phyloP scores from a whole-genome alignment of 768 basidiomycete species.

The Trametes cubensis region DNA sequence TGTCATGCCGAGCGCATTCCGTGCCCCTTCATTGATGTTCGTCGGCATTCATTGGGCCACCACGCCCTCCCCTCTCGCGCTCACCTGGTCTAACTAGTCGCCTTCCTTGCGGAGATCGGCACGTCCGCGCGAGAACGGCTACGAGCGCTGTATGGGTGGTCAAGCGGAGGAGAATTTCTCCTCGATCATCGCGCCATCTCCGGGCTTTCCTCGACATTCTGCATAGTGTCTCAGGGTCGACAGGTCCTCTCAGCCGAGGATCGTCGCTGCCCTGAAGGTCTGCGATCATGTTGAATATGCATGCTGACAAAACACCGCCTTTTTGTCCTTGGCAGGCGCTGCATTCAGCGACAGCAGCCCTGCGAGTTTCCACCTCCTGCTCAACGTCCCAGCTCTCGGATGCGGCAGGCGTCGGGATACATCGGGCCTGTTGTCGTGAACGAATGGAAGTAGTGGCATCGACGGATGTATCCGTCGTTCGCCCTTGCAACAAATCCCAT shows the following conservation, averaged over 20 bases:
- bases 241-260: too few relatives aligned
- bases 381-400: not conserved
- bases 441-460: conserved; percentile 1
- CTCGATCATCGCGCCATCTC: not conserved
- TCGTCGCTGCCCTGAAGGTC: too few relatives aligned
- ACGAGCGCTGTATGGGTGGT: too few relatives aligned
- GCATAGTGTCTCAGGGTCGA: too few relatives aligned
- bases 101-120: not conserved
- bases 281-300: too few relatives aligned
- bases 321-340: conserved; percentile 1
- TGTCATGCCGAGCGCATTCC: not conserved
- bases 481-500: not conserved
- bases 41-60: too few relatives aligned
- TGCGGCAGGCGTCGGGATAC: conserved; percentile 1
- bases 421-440: conserved; percentile 4
- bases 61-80: not conserved
- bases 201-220: not conserved
- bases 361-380: conserved; percentile 11
- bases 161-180: not conserved
- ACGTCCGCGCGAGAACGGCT: not conserved
- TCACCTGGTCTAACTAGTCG: too few relatives aligned
- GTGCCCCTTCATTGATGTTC: not conserved
- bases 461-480: not conserved
- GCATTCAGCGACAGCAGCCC: conserved; percentile 6
- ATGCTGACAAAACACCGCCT: conserved; percentile 8